Percentiles rank a stretch among this genome's conserved stretches.
phyloP scores from a whole-genome alignment of 768 basidiomycete genomes.

The Mycena crocata region DNA sequence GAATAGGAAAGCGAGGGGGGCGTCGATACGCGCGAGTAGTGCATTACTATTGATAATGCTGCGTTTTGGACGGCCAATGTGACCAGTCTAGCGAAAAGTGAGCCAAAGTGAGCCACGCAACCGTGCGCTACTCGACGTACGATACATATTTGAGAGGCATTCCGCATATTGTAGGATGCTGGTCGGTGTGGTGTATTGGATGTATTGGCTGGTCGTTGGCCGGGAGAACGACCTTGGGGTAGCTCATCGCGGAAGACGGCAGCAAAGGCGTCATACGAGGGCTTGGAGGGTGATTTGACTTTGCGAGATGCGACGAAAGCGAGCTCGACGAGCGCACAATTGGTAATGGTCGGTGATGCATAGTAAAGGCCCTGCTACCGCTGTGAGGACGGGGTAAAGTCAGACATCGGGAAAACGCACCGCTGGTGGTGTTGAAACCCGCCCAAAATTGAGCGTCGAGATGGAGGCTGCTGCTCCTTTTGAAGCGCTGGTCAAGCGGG shows the following conservation, averaged over 20 bases:
- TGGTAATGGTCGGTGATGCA: constrained; percentile 73
- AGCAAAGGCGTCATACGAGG: constrained; percentile 65
- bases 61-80: constrained; percentile 96
- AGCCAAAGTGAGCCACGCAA: constrained; percentile 1
- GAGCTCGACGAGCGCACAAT: constrained; percentile 63
- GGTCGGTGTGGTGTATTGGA: constrained; percentile 45
- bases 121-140: constrained; percentile 57
- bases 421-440: constrained; percentile 23
- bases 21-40: constrained; percentile 94
- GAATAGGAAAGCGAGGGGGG: constrained; percentile 86
- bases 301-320: constrained; percentile 42
- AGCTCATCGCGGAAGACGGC: constrained; percentile 58
- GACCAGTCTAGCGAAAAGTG: constrained; percentile 54
- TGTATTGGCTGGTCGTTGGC: too few species aligned
- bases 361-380: constrained; percentile 45
- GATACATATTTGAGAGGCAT: constrained; percentile 85
- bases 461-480: constrained; percentile 21
- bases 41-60: constrained; percentile 96
- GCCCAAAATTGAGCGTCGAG: neutral
- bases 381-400: constrained; percentile 20
- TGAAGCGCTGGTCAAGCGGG: neutral
- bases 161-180: constrained; percentile 70
- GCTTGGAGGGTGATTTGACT: constrained; percentile 31
- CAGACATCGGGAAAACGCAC: neutral
- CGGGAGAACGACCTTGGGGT: constrained; percentile 52